These are phyloP conservation scores for Austropuccinia psidii DNA, from an alignment of 1,284 basidiomycete genomes.

Conservation along the genomic window DNA sequence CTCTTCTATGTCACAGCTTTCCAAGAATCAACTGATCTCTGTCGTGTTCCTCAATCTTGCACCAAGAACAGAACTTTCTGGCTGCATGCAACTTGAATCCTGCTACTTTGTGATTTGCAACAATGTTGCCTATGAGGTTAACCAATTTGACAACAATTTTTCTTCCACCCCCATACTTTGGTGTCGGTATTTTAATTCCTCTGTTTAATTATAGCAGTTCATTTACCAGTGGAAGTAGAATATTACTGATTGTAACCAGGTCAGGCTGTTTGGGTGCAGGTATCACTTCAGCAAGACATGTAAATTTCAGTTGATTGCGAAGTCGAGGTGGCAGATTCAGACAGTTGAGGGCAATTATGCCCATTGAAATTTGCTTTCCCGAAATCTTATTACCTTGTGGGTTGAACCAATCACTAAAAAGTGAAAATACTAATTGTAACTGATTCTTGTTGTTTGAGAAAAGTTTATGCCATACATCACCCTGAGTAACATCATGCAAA, in stretches of 20 bases:
- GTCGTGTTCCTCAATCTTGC: not conserved
- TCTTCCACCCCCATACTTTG: not conserved
- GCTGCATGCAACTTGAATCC: not conserved
- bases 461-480: too few species aligned
- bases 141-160: not conserved
- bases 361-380: slow-evolving; percentile 1
- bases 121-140: not conserved
- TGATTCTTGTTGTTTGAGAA: too few species aligned
- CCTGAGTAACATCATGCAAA: too few species aligned
- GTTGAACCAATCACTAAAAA: slow-evolving; percentile 15
- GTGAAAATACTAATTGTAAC: not conserved
- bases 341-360: not conserved
- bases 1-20: not conserved
- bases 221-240: not conserved
- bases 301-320: not conserved
- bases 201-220: not conserved
- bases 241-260: not conserved
- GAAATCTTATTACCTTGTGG: slow-evolving; percentile 15
- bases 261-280: slow-evolving; percentile 9
- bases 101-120: slow-evolving; percentile 11
- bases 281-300: not conserved
- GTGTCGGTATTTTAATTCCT: not conserved
- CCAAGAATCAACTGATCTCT: not conserved
- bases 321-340: not conserved
- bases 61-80: not conserved